Base-by-base conservation (phyloP, 257 asterid genomes). In the Solanum microdontum region DNA sequence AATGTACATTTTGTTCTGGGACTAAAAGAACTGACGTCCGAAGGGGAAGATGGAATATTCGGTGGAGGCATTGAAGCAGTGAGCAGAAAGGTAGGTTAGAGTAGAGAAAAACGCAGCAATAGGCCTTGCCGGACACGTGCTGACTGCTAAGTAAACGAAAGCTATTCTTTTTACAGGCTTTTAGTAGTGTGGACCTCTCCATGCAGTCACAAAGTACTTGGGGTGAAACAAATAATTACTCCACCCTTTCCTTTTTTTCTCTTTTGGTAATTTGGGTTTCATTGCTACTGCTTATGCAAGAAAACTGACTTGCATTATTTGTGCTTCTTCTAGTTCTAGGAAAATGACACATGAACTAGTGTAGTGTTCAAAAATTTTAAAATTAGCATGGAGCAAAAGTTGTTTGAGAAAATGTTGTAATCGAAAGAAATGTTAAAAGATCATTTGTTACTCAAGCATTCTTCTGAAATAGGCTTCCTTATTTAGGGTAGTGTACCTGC, bases 101-200 rank as follows among this genome's bases (percentile, higher is more conserved):
- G 26, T 80, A 26, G 26, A 77, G 39, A 70, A 39, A 76, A 40
- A 77, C 24, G 62, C 36, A 45, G 84, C 26, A 26, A 9, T n/a
- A 58, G 93, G 85, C 87, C 91, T 92, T 93, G 93, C 91, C 90
- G 92, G 89, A 88, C 92, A 89, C 91, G 92, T 90, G 93, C 80
- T 83, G 69, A 69, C 75, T 84, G 93, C 75, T 83, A 26, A 74
- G 82, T 84, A 70, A 19, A 70, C 85, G 80, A 87, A 64, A 64
- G 84, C 32, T 86, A 88, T 90, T 87, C 83, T 89, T 70, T 43
- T 82, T 88, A 91, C 91, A 90, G 80, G 86, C 15, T 43, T 82
- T 43, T 77, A 73, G 60, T 82, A 33, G 83, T 83, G 79, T 39
- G 86, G 87, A 88, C 87, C 36, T 86, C 77, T 55, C 76, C 84